Conservation (phyloP, 1,284 basidiomycete species). For the Ceratobasidium sp. region DNA sequence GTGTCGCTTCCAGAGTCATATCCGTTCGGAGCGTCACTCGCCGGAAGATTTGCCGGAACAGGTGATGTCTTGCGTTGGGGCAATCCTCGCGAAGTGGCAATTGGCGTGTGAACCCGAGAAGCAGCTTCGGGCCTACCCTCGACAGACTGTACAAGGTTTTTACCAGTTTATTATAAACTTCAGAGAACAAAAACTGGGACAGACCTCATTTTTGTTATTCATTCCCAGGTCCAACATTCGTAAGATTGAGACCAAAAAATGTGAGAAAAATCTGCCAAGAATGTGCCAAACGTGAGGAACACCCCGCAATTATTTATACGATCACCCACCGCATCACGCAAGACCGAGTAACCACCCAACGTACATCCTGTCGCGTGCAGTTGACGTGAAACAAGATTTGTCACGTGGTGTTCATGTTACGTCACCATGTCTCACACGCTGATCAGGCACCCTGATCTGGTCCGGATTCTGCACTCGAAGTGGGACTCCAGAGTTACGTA, state of each 20-base stretch:
- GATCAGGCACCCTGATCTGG: too few species aligned
- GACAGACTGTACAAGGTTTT: too few species aligned
- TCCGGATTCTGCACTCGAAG: too few species aligned
- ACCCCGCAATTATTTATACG: background rate
- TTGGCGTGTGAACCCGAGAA: constrained; percentile 28
- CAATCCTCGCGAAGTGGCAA: background rate
- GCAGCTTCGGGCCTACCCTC: background rate
- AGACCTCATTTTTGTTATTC: constrained; percentile 7
- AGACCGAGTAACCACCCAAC: background rate
- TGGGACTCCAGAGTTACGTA: too few species aligned
- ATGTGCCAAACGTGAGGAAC: background rate
- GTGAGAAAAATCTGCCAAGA: background rate
- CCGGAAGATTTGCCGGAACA: background rate
- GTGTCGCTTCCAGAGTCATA: constrained; percentile 1
- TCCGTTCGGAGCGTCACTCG: background rate
- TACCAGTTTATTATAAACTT: background rate
- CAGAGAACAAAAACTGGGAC: background rate
- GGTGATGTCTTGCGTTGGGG: background rate
- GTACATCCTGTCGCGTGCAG: background rate
- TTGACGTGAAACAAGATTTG: background rate
- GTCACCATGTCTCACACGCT: too few species aligned
- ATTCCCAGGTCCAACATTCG: constrained; percentile 25
- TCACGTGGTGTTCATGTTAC: constrained; percentile 3
- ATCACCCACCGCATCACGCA: constrained; percentile 1
- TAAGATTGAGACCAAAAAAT: constrained; percentile 3